Base-by-base conservation (phyloP, 306 rosid species). In the Cucurbita pepo region DNA sequence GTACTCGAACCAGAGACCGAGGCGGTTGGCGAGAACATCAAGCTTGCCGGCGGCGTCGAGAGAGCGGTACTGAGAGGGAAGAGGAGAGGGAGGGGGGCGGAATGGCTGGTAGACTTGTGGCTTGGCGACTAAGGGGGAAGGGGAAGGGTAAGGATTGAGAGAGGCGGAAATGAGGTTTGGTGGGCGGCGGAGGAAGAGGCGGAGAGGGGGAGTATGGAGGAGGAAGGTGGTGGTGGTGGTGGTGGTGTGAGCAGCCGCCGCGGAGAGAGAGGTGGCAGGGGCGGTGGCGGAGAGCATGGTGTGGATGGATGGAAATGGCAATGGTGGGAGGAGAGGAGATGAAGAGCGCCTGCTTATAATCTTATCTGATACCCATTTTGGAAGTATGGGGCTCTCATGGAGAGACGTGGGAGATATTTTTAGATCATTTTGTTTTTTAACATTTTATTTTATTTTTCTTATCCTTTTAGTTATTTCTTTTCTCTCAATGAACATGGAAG, bases 1-100 rank as follows among this genome's bases (percentile, higher is more conserved):
- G 79, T 80, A 90, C 38, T 90, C 86, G 74, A 62, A 75, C 98
- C 98, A 94, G n/a, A 71, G 77, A 53, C 98, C 98, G 52, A 94
- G 83, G 19, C 97, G 97, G 69, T 87, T 82, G 37, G 86, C 10
- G 37, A 94, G 96, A 55, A 89, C 74, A 0, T 89, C 87, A 60
- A 94, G 78, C 45, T 81, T 88, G n/a, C 65, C 53, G 0, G 57
- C 37, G 72, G 75, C 10, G 79, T 94, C 98, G 15, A 94, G 96
- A 52, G 81, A 72, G 3, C 77, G 54, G 80, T 38, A 89, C 15
- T 85, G 66, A 5, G 84, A 8, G 0, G 95, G 95, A 12, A 94
- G 76, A 18, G 84, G 81, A 0, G 91, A 59, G 7, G 95, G 88
- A 4, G 98, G 98, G 0, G 97, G 95, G 14, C 95, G 76, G 78